Evolutionary conservation across 148 eudicot species (phyloP).

Genomic region (Chenopodium formosanum): DNA sequence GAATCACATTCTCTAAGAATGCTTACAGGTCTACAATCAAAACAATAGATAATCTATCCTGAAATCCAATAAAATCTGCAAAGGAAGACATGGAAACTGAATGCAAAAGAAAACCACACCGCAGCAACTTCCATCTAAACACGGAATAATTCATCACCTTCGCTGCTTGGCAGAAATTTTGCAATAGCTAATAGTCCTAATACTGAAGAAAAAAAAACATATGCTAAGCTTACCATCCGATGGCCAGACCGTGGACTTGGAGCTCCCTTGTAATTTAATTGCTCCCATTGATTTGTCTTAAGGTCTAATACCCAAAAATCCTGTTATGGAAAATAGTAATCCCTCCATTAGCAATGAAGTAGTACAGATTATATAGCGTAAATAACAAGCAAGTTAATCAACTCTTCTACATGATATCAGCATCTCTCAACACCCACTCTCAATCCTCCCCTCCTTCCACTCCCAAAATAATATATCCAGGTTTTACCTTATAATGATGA

Average conservation of each 20-base stretch:
- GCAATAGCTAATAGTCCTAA: neutral
- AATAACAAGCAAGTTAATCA: neutral
- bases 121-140: neutral
- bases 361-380: neutral
- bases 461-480: neutral
- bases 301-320: slow-evolving; percentile 94
- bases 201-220: neutral
- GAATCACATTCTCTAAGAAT: neutral
- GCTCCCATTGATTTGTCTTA: slow-evolving; percentile 99
- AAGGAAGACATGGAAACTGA: neutral
- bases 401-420: neutral
- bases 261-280: slow-evolving; percentile 90
- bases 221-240: slow-evolving; percentile 71
- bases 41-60: neutral
- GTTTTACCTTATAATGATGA: slow-evolving; percentile 89
- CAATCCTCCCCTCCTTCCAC: too few species aligned
- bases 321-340: slow-evolving; percentile 35
- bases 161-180: neutral
- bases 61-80: neutral
- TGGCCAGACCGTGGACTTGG: slow-evolving; percentile 98
- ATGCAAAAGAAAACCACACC: neutral
- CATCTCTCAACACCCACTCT: neutral
- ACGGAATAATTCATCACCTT: neutral
- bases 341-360: slow-evolving; percentile 1
- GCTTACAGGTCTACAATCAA: neutral